Conservation (phyloP, 768 basidiomycete species). For the Mycena leptocephala region DNA sequence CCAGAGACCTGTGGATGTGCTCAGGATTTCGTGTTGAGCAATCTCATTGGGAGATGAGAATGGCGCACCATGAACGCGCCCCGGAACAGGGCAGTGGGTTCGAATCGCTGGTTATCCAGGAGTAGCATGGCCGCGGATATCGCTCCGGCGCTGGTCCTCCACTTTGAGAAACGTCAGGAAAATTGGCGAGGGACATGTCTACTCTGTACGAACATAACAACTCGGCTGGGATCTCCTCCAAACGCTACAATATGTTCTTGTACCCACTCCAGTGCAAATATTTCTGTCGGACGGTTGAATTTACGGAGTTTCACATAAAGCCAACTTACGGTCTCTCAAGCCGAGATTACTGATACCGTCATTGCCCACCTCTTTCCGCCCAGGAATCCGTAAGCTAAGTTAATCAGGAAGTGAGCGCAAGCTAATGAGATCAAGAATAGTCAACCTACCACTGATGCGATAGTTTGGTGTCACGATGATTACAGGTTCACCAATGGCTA, state of each 20-base stretch:
- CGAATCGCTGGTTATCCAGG: constrained; percentile 27
- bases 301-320: neutral
- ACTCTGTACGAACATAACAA: constrained; percentile 54
- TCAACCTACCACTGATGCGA: constrained; percentile 51
- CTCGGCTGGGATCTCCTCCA: constrained; percentile 67
- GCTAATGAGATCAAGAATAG: neutral
- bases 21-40: neutral
- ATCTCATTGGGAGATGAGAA: neutral
- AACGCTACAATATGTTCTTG: constrained; percentile 67
- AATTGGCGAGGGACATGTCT: neutral
- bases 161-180: neutral
- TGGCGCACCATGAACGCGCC: constrained; percentile 24
- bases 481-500: constrained; percentile 49
- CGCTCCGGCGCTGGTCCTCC: constrained; percentile 30
- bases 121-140: constrained; percentile 8
- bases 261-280: constrained; percentile 68
- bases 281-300: constrained; percentile 46
- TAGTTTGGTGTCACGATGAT: constrained; percentile 61
- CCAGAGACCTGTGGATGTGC: neutral
- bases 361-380: constrained; percentile 54
- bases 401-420: neutral
- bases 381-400: constrained; percentile 58
- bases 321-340: constrained; percentile 63
- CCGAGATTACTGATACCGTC: constrained; percentile 66
- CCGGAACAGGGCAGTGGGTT: constrained; percentile 2